These are phyloP conservation scores for Ogataea chonburiensis DNA, from an alignment of 805 yeast species.

Conservation along the genomic window DNA sequence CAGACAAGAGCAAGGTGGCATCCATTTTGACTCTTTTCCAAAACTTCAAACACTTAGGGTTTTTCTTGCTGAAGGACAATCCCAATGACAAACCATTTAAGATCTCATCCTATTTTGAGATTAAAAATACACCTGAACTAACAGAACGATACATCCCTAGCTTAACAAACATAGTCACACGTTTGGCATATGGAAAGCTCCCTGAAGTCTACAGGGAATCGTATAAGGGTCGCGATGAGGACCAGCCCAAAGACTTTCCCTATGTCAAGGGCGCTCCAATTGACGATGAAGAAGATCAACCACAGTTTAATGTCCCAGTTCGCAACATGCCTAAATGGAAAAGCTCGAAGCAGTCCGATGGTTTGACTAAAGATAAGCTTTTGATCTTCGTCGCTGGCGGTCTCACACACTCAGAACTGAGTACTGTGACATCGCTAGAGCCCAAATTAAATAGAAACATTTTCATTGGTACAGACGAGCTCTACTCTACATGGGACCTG, in stretches of 20 bases:
- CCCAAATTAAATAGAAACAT: conserved; percentile 64
- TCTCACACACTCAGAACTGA: conserved; percentile 74
- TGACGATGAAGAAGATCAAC: conserved; percentile 21
- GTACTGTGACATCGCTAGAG: conserved; percentile 72
- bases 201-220: conserved; percentile 29
- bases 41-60: conserved; percentile 48
- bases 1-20: conserved; percentile 27
- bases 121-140: conserved; percentile 28
- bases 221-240: conserved; percentile 31
- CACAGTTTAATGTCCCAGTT: conserved; percentile 15
- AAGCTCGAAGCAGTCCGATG: conserved; percentile 23
- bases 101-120: conserved; percentile 55
- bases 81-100: conserved; percentile 43
- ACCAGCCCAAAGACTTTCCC: conserved; percentile 51
- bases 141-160: conserved; percentile 31
- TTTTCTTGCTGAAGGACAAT: conserved; percentile 37
- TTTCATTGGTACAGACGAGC: conserved; percentile 76
- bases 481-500: conserved; percentile 46
- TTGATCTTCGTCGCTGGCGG: conserved; percentile 90
- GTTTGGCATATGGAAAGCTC: conserved; percentile 26
- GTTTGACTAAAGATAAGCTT: conserved; percentile 57
- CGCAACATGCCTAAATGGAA: conserved; percentile 34
- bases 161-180: conserved; percentile 27
- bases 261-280: conserved; percentile 39
- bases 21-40: conserved; percentile 52